phyloP scores from a whole-genome alignment of 192 early-diverging fungal species.

The Ramicandelaber brevisporus region DNA sequence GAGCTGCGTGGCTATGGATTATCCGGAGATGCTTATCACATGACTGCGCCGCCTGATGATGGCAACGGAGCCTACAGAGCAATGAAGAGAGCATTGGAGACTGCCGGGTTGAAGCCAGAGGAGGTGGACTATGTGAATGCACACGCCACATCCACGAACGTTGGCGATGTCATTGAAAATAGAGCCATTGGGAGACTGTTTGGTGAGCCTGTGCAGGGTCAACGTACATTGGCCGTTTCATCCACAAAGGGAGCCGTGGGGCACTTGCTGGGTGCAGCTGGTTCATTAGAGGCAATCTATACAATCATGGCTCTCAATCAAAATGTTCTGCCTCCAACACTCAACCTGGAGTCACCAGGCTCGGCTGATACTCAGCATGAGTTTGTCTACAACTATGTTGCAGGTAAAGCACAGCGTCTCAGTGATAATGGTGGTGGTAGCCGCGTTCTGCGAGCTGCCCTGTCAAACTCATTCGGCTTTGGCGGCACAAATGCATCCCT shows the following conservation, averaged over 20 bases:
- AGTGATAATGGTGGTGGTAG: constrained; percentile 28
- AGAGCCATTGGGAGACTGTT: constrained; percentile 61
- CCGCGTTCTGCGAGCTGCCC: too few species aligned
- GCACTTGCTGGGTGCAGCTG: constrained; percentile 86
- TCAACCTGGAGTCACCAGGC: constrained; percentile 65
- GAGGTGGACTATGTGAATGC: constrained; percentile 80
- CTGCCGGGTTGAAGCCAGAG: constrained; percentile 22
- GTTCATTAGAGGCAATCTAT: constrained; percentile 80
- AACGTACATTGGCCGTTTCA: constrained; percentile 35
- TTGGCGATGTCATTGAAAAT: constrained; percentile 71
- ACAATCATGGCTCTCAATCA: constrained; percentile 45
- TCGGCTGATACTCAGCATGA: constrained; percentile 15
- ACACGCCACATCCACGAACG: constrained; percentile 72
- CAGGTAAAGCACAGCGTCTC: constrained; percentile 31
- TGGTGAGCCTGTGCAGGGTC: constrained; percentile 8
- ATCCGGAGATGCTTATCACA: constrained; percentile 77
- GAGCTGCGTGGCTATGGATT: constrained; percentile 76
- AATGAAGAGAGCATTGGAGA: constrained; percentile 53
- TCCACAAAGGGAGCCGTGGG: constrained; percentile 82
- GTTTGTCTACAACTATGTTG: constrained; percentile 65
- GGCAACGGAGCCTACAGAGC: constrained; percentile 68
- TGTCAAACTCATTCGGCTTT: constrained; percentile 87
- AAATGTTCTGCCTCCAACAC: constrained; percentile 54
- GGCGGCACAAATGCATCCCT: constrained; percentile 56
- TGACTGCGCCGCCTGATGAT: constrained; percentile 71